These are phyloP conservation scores for Arabidopsis thaliana DNA, from an alignment of 345 rosid species.

Conservation along the genomic window TAIR10.1 NC_003070.9:26993001-26993500, in stretches of 20 bases:
- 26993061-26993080: not conserved
- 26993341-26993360: slow-evolving; percentile 21
- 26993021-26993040: not conserved
- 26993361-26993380: slow-evolving; percentile 15
- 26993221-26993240: slow-evolving; percentile 62
- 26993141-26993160: slow-evolving; percentile 47
- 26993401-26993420: slow-evolving; percentile 3
- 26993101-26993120: slow-evolving; percentile 18
- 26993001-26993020: not conserved
- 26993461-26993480: slow-evolving; percentile 47
- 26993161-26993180: slow-evolving; percentile 63
- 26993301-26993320: slow-evolving; percentile 62
- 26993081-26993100: not conserved
- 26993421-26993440: slow-evolving; percentile 35
- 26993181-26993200: slow-evolving; percentile 74
- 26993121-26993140: not conserved
- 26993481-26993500: slow-evolving; percentile 42
- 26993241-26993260: slow-evolving; percentile 60
- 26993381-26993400: slow-evolving; percentile 18
- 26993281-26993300: slow-evolving; percentile 70
- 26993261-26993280: slow-evolving; percentile 55
- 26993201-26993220: slow-evolving; percentile 59
- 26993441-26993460: slow-evolving; percentile 36
- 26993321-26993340: slow-evolving; percentile 27
- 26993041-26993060: not conserved